Percentiles rank a stretch among this genome's conserved stretches.
Conservation (phyloP, 129 eudicot species). For the Heracleum sosnowskyi region DNA sequence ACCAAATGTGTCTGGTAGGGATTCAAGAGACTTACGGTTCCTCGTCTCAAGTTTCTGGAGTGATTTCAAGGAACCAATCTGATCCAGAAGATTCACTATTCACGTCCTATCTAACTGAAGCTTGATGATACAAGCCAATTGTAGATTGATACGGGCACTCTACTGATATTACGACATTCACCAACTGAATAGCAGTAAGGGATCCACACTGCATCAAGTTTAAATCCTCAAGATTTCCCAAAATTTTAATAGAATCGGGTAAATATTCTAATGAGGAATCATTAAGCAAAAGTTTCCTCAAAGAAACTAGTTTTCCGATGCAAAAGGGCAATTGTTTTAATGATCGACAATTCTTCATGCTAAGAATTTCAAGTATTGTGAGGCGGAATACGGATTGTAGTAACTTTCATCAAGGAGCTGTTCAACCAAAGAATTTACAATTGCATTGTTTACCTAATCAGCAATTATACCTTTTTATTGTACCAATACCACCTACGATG, state of each 20-base stretch:
- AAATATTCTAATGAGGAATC: conserved; percentile 16
- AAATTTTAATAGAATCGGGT: conserved; percentile 23
- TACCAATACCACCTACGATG: conserved; percentile 11
- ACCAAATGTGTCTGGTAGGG: conserved; percentile 27
- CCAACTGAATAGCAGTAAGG: conserved; percentile 21
- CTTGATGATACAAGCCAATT: conserved; percentile 24
- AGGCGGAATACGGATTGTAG: conserved; percentile 28
- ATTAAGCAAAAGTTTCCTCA: conserved; percentile 18
- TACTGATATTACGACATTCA: conserved; percentile 13
- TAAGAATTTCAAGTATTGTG: conserved; percentile 33
- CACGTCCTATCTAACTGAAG: conserved; percentile 22
- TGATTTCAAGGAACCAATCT: conserved; percentile 24
- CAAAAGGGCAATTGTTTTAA: no score
- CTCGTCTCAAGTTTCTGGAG: conserved; percentile 26
- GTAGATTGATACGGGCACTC: conserved; percentile 24
- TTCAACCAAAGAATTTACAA: conserved; percentile 23
- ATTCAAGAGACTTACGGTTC: conserved; percentile 17
- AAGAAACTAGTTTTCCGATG: conserved; percentile 22
- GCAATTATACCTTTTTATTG: conserved; percentile 23
- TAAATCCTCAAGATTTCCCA: conserved; percentile 21
- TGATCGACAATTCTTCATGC: conserved; percentile 6
- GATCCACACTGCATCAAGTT: conserved; percentile 23
- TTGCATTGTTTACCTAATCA: not conserved
- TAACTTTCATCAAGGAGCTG: conserved; percentile 22
- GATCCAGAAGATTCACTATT: no score